Evolutionary conservation across 805 yeast genomes (phyloP).

Genomic region (Trichomonascus vanleenenianus): DNA sequence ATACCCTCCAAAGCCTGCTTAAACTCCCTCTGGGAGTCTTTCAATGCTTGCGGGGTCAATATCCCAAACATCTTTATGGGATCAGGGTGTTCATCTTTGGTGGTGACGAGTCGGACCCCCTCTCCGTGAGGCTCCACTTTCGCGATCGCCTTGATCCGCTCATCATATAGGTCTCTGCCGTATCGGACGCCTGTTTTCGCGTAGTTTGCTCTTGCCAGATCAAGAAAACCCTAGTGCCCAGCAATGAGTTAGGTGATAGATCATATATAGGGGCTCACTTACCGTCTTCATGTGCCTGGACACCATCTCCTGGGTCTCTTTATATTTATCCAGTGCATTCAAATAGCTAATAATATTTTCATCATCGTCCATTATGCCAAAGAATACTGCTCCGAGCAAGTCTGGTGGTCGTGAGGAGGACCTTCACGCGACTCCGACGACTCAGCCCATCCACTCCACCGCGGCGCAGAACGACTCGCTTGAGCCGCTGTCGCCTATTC

Average conservation of each 20-base stretch:
- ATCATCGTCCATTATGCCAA: conserved; percentile 3
- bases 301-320: conserved; percentile 3
- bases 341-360: conserved; percentile 7
- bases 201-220: conserved; percentile 41
- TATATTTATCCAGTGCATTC: conserved; percentile 12
- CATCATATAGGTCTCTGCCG: conserved; percentile 39
- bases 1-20: conserved; percentile 23
- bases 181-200: conserved; percentile 25
- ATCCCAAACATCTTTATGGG: conserved; percentile 43
- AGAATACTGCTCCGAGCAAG: background rate
- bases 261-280: background rate
- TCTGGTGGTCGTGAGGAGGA: background rate
- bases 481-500: too few relatives aligned
- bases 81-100: conserved; percentile 18
- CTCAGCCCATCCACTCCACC: too few relatives aligned
- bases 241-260: background rate
- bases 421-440: too few relatives aligned
- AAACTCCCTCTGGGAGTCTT: conserved; percentile 35
- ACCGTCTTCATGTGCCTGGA: conserved; percentile 4
- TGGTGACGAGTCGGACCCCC: background rate
- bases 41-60: conserved; percentile 37
- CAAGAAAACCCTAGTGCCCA: conserved; percentile 31
- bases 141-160: conserved; percentile 24
- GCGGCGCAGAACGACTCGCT: too few relatives aligned
- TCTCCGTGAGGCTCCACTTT: conserved; percentile 7